Base-by-base conservation (phyloP, 1,139 yeast genomes). In the Yamadazyma atmosphaerica region DNA sequence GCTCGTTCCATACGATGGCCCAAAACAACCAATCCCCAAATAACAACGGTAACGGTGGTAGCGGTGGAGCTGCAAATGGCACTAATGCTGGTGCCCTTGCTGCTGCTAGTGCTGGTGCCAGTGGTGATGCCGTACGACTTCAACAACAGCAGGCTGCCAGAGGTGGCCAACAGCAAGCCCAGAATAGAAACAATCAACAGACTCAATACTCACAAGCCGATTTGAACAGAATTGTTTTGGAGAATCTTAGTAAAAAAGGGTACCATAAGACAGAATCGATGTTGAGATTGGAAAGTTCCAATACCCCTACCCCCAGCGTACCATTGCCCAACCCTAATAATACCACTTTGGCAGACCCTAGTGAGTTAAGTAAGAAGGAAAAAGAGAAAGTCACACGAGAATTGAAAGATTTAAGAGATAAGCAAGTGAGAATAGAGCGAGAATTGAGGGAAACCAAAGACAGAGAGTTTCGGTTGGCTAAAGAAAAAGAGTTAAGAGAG, bases 231-330 rank as follows among this genome's bases (percentile, higher is more conserved):
- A 86, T 90, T 55, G 98, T 92, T 25, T 72, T 92, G 52, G 98
- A 92, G 53, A 92, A 92, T 54, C 74, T 94, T 48, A 86, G 83
- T 60, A 90, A 92, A 56, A 89, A 90, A 58, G 99, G 99, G 3
- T 94, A 88, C 56, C 90, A 88, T 49, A 79, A 85, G 49, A 90
- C 98, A 0, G 99, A 94, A 59, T 89, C 96, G 4, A 87, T 89
- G 83, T 74, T 92, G 43, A 77, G 98, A 47, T 79, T 89, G 46
- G 99, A 94, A 58, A 81, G 88, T 45, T 78, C 94, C 3, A 82
- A 88, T 44, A 77, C 77, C 3, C 78, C 81, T 2, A 77, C 81
- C 1, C 79, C 84, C 15, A 58, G 66, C 1, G 79, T 82, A 0
- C 79, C 85, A 0, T 68, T 76, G 17, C 63, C 66, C 10, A 61